Base-by-base conservation (phyloP, 768 basidiomycete species). In the Boletus insuetus region DNA sequence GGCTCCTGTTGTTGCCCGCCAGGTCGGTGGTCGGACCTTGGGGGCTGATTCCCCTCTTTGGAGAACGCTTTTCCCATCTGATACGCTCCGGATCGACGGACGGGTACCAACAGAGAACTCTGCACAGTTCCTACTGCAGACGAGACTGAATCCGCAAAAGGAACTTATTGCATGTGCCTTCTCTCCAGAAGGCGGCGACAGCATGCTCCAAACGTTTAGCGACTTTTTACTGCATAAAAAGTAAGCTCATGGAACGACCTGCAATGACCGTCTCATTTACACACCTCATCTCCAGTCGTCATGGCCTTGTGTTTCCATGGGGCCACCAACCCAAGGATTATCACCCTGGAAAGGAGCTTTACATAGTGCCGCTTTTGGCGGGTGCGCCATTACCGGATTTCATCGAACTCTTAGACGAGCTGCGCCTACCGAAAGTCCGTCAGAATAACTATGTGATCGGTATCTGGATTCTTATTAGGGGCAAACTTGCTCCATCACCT, bases 261-360 rank as follows among this genome's bases (percentile, higher is more conserved):
- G 38, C 42, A 58, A 53, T 51, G 34, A 2, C 53, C 48, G n/a
- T n/a, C 49, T 55, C 41, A 61, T 51, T 31, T 53, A 66, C 38
- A 3, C 32, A 13, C 26, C 13, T 58, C 42, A 57, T 55, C 35
- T 61, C 58, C 69, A 94, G 91, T 49, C 91, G 91, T 20, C 90
- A 94, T 67, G 91, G 89, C 11, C 79, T 94, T 20, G 82, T 92
- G 19, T 92, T 93, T 59, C 91, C 91, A 10, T 94, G 91, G 91
- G 88, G 91, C 1, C 76, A 76, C 45, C 80, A 82, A 39, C 85
- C 89, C 10, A 85, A 87, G 59, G 86, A 91, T 12, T 73, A 82
- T 63, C 78, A 82, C 53, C 87, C 89, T 39, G 93, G 92, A 34
- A 87, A 89, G 53, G 94, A 96, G 67, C 73, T 95, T 35, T 96